Evolutionary conservation across 2,329 filamentous ascomycete genomes (phyloP).

Genomic region (Diaporthe nobilis): DNA sequence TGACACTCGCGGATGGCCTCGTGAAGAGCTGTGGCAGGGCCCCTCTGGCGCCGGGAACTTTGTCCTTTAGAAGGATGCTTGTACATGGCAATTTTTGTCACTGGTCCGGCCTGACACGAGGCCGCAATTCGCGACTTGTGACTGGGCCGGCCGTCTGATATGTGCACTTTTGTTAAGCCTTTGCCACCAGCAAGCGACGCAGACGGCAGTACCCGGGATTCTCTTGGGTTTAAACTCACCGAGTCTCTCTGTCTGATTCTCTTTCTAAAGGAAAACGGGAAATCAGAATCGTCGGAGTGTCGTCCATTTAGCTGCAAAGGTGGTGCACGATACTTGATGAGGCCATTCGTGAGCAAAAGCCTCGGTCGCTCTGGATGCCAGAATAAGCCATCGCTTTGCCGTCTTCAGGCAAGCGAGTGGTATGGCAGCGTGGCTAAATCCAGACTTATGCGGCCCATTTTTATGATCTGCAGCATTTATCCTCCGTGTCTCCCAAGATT

Average conservation of each 20-base stretch:
- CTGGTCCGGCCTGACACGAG: not conserved
- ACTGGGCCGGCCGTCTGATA: slow-evolving; percentile 3
- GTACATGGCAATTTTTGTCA: too few relatives aligned
- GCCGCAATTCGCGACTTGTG: not conserved
- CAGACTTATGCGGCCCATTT: slow-evolving; percentile 6
- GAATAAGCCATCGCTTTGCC: too few relatives aligned
- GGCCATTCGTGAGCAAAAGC: not conserved
- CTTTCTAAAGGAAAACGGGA: not conserved
- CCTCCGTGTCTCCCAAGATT: not conserved
- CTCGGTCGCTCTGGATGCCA: not conserved
- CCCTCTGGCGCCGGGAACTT: not conserved
- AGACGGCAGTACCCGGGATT: not conserved
- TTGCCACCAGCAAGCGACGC: not conserved
- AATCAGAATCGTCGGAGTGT: too few relatives aligned
- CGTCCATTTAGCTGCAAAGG: not conserved
- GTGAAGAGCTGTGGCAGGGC: not conserved
- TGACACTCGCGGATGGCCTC: not conserved
- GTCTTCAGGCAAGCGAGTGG: not conserved
- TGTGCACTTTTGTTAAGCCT: not conserved
- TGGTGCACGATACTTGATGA: not conserved
- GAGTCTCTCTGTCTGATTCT: not conserved
- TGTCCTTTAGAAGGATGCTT: not conserved
- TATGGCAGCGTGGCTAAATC: not conserved
- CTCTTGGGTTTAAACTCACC: not conserved
- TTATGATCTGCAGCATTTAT: slow-evolving; percentile 7